Evolutionary conservation across 768 basidiomycete genomes (phyloP).

Genomic region (Leccinum rimulosum): DNA sequence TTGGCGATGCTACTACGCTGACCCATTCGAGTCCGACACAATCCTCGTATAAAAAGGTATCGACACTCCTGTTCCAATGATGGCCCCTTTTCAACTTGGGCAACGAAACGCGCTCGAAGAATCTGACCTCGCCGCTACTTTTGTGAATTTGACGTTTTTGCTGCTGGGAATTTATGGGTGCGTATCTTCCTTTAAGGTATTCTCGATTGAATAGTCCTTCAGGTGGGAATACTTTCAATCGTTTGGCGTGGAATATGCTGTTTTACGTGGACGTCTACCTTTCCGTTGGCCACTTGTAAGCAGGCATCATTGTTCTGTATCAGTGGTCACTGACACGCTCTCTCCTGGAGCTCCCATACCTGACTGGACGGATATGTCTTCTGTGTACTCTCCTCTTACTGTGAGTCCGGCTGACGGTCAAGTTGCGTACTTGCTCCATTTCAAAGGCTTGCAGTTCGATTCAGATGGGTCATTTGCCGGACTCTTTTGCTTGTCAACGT

Average conservation of each 20-base stretch:
- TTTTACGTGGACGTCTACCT: slow-evolving; percentile 19
- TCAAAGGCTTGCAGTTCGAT: slow-evolving; percentile 5
- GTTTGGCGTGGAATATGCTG: slow-evolving; percentile 18
- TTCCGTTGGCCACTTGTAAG: slow-evolving; percentile 29
- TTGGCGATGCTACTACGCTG: background rate
- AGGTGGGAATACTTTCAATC: slow-evolving; percentile 28
- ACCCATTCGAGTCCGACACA: background rate
- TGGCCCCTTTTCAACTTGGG: slow-evolving; percentile 12
- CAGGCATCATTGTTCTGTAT: background rate
- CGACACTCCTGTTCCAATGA: background rate
- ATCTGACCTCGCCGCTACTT: background rate
- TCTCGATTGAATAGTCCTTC: background rate
- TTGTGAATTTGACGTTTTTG: slow-evolving; percentile 8
- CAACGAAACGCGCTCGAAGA: slow-evolving; percentile 16
- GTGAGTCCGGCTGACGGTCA: slow-evolving; percentile 4
- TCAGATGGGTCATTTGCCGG: background rate
- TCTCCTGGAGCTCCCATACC: slow-evolving; percentile 20
- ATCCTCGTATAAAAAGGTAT: background rate
- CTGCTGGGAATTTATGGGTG: slow-evolving; percentile 22
- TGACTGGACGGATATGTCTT: slow-evolving; percentile 19
- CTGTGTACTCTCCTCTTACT: slow-evolving; percentile 13
- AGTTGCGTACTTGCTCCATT: background rate
- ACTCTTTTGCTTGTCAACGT: slow-evolving; percentile 13
- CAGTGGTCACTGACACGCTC: background rate
- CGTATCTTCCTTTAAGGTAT: background rate